Evolutionary conservation across 352 stramenopile genomes (phyloP), one percentile per base, ranked within the genome.

Genomic region (Globisporangium apiculatum): DNA sequence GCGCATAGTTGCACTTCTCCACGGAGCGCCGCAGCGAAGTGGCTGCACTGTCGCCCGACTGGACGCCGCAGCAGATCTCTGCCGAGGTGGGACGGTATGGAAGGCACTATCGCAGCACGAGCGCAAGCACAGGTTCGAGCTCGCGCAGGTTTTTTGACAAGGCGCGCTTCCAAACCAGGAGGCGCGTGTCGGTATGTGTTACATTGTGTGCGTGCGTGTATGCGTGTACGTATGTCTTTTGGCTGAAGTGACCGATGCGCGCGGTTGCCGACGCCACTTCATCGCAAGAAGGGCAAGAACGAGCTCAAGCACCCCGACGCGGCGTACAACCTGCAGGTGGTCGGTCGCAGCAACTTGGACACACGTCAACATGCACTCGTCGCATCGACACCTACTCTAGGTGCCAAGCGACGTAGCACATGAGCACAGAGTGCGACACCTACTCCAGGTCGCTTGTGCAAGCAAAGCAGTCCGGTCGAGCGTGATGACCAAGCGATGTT

Each of bases 1-100:
- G 70, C 49, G 74, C 73, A 18, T 86, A 87, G 49, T 48, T 76
- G 48, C 76, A 89, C 50, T 89, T 80, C 53, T 64, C 72, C n/a
- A 62, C 42, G 31, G 57, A 50, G 11, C 75, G 73, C 35, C 74
- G 76, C 12, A 48, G 51, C 2, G 71, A 78, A 5, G 5, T 84
- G 47, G 53, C 53, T n/a, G 35, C 53, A 42, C 61, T 53, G 53
- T 62, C 76, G 31, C 63, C 72, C 15, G 65, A 68, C 35, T 84
- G 74, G 76, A 69, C 66, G 5, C 69, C 72, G 46, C 72, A 79
- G 65, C 62, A 78, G 54, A 65, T 86, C 18, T 72, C 70, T n/a
- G 58, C 66, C 0, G 70, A 89, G 57, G 52, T 89, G 12, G 72
- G 70, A 37, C 64, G 67, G n/a, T 64, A 48, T 87, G 79, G 79